Conservation (phyloP, 2,329 filamentous ascomycete species). For the Stagonosporopsis cucurbitacearum region DNA sequence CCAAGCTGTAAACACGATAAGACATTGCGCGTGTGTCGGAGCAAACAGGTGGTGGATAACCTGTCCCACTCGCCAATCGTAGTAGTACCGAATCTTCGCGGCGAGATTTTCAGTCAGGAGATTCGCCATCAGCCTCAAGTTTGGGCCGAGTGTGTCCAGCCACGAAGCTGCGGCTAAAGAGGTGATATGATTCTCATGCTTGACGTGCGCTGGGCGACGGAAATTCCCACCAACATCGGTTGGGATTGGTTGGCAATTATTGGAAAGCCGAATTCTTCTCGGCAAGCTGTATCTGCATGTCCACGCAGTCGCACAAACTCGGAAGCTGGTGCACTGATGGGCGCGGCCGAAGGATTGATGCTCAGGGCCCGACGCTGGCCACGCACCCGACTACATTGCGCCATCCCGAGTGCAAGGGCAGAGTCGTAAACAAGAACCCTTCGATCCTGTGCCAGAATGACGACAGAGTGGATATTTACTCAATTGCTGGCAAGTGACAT, state of each 20-base stretch:
- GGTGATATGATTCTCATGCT: slow-evolving; percentile 25
- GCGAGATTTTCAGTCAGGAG: neutral
- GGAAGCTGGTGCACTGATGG: slow-evolving; percentile 25
- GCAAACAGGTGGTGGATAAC: slow-evolving; percentile 22
- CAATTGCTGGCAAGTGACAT: neutral
- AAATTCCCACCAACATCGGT: slow-evolving; percentile 8
- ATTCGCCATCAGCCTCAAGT: slow-evolving; percentile 20
- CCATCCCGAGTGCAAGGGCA: slow-evolving; percentile 4
- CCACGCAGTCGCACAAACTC: slow-evolving; percentile 23
- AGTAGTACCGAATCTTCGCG: neutral
- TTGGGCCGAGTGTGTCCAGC: slow-evolving; percentile 8
- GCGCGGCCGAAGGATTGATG: slow-evolving; percentile 19
- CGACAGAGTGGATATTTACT: neutral
- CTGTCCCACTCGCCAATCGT: slow-evolving; percentile 7
- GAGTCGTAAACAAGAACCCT: neutral
- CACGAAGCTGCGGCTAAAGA: slow-evolving; percentile 34
- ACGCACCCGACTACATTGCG: slow-evolving; percentile 7
- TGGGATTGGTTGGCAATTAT: neutral
- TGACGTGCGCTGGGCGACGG: neutral
- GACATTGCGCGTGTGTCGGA: slow-evolving; percentile 24
- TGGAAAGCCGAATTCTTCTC: neutral
- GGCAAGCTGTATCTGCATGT: slow-evolving; percentile 3
- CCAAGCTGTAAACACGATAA: slow-evolving; percentile 40
- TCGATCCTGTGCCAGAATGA: neutral
- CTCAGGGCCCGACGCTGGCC: slow-evolving; percentile 6